Evolutionary conservation across 306 rosid genomes (phyloP), one percentile per base, ranked within the genome.

Genomic region (Rubus parviflorus): DNA sequence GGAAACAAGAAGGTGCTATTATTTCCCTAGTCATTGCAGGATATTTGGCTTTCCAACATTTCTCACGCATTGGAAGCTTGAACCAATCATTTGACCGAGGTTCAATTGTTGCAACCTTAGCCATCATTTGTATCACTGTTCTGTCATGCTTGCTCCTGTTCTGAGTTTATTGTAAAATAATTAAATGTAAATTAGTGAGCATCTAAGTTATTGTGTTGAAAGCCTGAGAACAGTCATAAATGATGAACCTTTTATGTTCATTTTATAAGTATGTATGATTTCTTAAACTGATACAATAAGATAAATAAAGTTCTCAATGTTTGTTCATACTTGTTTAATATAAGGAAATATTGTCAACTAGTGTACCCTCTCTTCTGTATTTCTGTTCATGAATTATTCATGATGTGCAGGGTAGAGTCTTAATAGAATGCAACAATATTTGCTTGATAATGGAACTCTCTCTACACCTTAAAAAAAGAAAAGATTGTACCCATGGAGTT

Each of bases 11-110:
- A 84, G 96, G 97, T 75, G 89, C 89, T 38, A 81, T 88, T 25
- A 35, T 92, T 83, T 85, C 98, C 54, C 58, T 91, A 80, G 58
- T 81, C 70, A 89, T 95, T 79, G 88, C 88, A 15, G 98, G 83
- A 58, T 92, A 92, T 87, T 56, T 95, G 87, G 98, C 96, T 75
- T 95, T 83, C 88, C 98, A 90, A 83, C 99, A 95, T 90, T 92
- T 95, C 91, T 85, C 98, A 58, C 82, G 97, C 75, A 68, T 83
- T 25, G 91, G 89, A 74, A 86, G 83, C 85, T 77, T 95, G 82
- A 87, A 67, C 85, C 85, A 81, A 73, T 87, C 96, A 76, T 81
- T 92, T 91, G 97, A 95, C 73, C 96, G 83, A 84, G 94, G 97
- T 86, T 87, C 99, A 80, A 80, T 95, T 75, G 80, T 95, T 74